Conservation (phyloP, 805 yeast species). For the Starmerella potacharoeniae region DNA sequence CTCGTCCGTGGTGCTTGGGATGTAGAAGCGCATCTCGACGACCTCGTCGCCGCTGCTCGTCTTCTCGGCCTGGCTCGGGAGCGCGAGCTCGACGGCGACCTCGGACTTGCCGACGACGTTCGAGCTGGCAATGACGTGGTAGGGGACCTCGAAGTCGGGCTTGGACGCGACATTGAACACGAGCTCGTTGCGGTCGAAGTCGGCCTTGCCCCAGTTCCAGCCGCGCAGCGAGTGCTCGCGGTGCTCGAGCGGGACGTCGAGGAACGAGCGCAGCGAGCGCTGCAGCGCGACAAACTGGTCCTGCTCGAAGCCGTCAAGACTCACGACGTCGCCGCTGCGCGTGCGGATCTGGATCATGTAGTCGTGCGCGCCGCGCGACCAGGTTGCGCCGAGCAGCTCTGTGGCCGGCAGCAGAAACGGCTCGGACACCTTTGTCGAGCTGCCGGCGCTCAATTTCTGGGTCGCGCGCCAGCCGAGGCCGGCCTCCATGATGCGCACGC, state of each 20-base stretch:
- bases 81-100: slow-evolving; percentile 76
- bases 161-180: slow-evolving; percentile 74
- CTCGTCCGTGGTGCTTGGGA: slow-evolving; percentile 67
- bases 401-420: slow-evolving; percentile 87
- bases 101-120: slow-evolving; percentile 87
- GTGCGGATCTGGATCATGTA: slow-evolving; percentile 84
- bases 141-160: slow-evolving; percentile 88
- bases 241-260: slow-evolving; percentile 61
- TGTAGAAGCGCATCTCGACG: slow-evolving; percentile 85
- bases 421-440: slow-evolving; percentile 39
- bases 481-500: slow-evolving; percentile 89
- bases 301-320: slow-evolving; percentile 82
- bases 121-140: slow-evolving; percentile 64
- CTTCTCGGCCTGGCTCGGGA: slow-evolving; percentile 38
- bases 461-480: slow-evolving; percentile 93
- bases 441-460: slow-evolving; percentile 36
- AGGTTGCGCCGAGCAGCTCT: slow-evolving; percentile 63
- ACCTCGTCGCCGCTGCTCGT: slow-evolving; percentile 81
- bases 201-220: slow-evolving; percentile 98
- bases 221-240: slow-evolving; percentile 91
- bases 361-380: slow-evolving; percentile 93
- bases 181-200: slow-evolving; percentile 83
- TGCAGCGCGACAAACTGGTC: slow-evolving; percentile 71
- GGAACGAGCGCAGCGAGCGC: slow-evolving; percentile 69
- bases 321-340: slow-evolving; percentile 71